Conservation (phyloP, 331 rosid genomes). For the Phaseolus coccineus region DNA sequence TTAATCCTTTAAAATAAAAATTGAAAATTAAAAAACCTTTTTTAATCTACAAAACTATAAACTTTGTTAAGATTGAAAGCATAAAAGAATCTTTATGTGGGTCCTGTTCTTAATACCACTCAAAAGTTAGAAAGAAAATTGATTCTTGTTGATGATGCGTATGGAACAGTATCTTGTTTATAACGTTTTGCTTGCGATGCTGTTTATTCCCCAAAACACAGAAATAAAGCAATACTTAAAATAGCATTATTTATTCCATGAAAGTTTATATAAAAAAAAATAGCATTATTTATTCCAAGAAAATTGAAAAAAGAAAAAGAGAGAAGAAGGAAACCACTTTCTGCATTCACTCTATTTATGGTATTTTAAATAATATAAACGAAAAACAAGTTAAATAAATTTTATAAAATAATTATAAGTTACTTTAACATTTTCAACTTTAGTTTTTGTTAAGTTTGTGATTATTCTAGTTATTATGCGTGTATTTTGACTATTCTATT, state of each 20-base stretch:
- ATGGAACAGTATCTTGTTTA: constrained; percentile 11
- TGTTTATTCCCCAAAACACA: neutral
- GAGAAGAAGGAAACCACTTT: neutral
- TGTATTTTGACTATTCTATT: neutral
- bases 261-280: no score
- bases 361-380: no score
- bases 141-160: neutral
- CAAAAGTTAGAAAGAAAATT: constrained; percentile 1
- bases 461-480: neutral
- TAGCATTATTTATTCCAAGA: neutral
- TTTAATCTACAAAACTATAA: neutral
- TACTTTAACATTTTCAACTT: neutral
- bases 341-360: neutral
- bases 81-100: neutral
- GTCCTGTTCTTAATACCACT: neutral
- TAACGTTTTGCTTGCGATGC: neutral
- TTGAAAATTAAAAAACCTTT: no score
- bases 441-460: no score
- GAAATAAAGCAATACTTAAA: no score
- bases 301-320: neutral
- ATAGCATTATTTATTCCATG: neutral
- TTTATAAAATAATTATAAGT: neutral
- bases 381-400: neutral
- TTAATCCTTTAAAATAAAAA: no score
- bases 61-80: neutral